These are phyloP conservation scores for Bruguiera gymnorhiza DNA, from an alignment of 345 rosid genomes.

Conservation along the genomic window DNA sequence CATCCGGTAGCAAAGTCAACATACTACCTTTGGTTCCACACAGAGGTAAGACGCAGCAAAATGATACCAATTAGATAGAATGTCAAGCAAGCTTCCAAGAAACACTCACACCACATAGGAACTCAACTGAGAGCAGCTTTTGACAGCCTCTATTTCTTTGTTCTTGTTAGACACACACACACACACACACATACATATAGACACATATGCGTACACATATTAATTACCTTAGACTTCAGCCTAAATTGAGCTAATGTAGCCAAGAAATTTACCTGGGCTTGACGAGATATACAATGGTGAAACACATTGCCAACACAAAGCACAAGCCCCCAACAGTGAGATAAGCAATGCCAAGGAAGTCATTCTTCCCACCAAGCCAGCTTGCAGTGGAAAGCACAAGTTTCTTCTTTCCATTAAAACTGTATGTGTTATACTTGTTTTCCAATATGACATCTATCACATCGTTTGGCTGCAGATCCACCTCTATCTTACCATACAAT, in stretches of 20 bases:
- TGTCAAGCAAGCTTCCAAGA: not conserved
- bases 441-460: constrained; percentile 53
- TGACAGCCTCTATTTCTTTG: no score
- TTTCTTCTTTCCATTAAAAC: constrained; percentile 88
- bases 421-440: constrained; percentile 84
- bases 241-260: not conserved
- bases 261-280: constrained; percentile 73
- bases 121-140: constrained; percentile 12
- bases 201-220: no score
- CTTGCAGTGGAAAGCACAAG: constrained; percentile 94
- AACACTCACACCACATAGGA: no score
- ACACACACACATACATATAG: no score
- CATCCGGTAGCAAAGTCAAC: no score
- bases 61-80: not conserved
- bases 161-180: constrained; percentile 17
- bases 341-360: constrained; percentile 96
- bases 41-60: constrained; percentile 1
- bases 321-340: constrained; percentile 86
- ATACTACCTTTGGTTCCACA: not conserved
- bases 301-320: constrained; percentile 77
- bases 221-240: no score
- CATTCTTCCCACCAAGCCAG: constrained; percentile 99
- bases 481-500: constrained; percentile 89
- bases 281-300: constrained; percentile 71
- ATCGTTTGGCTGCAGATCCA: constrained; percentile 58